Evolutionary conservation across 768 basidiomycete genomes (phyloP).

Genomic region (Tylopilus felleus): DNA sequence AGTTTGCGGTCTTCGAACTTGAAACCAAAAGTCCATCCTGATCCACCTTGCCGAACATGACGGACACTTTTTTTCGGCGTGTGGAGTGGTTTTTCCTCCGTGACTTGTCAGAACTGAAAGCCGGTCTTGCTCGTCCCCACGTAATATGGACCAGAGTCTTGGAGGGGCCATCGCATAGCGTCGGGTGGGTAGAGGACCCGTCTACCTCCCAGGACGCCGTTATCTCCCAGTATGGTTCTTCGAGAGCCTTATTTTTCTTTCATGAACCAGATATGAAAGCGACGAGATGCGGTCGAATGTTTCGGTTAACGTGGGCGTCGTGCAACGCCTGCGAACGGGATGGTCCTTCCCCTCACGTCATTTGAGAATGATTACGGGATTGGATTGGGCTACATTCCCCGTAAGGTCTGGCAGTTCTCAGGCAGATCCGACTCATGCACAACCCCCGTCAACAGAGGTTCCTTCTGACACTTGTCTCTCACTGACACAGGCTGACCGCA

Average conservation of each 20-base stretch:
- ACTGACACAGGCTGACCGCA: constrained; percentile 5
- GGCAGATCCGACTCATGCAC: constrained; percentile 28
- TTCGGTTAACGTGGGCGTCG: constrained; percentile 20
- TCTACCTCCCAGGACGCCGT: constrained; percentile 10
- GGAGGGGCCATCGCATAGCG: not conserved
- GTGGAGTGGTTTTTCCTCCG: constrained; percentile 24
- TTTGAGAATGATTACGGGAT: constrained; percentile 12
- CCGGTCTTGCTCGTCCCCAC: constrained; percentile 13
- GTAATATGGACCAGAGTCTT: constrained; percentile 27
- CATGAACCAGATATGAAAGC: not conserved
- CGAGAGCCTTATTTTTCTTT: not conserved
- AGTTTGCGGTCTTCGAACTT: constrained; percentile 31
- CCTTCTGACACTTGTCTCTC: constrained; percentile 18
- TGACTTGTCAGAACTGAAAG: constrained; percentile 21
- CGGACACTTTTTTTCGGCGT: constrained; percentile 23
- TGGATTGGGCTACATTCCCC: constrained; percentile 12
- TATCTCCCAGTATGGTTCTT: constrained; percentile 7
- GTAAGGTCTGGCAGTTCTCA: constrained; percentile 24
- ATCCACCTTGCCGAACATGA: constrained; percentile 31
- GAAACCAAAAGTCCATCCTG: constrained; percentile 26
- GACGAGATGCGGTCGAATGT: constrained; percentile 2
- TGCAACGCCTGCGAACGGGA: constrained; percentile 15
- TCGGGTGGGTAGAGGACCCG: not conserved
- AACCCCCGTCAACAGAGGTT: constrained; percentile 14
- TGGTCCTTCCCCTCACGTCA: constrained; percentile 17